phyloP scores from a whole-genome alignment of 441 rosid species.

The Adansonia grandidieri region DNA sequence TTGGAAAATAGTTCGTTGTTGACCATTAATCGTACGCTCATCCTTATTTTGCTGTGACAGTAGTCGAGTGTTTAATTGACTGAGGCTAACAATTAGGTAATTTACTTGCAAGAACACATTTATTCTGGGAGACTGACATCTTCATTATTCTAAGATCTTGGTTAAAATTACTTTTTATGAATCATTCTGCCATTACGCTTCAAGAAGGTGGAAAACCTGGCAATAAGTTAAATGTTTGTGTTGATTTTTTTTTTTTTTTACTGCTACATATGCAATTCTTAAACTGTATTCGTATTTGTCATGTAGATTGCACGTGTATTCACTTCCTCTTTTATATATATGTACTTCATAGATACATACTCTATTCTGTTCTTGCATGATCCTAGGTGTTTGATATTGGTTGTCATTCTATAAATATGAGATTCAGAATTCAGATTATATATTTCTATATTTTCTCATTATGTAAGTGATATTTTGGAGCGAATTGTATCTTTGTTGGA shows the following conservation, averaged over 20 bases:
- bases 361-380: neutral
- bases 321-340: slow-evolving; percentile 2
- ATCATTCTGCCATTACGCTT: neutral
- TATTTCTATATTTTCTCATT: neutral
- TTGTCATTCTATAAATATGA: slow-evolving; percentile 3
- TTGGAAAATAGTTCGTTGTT: neutral
- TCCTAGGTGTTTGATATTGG: neutral
- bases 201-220: neutral
- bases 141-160: neutral
- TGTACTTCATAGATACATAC: neutral
- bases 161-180: neutral
- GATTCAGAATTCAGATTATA: neutral
- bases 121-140: neutral
- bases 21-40: neutral
- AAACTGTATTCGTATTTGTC: neutral
- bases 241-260: neutral
- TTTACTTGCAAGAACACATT: neutral
- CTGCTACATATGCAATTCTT: neutral
- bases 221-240: neutral
- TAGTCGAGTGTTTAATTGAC: neutral
- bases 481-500: neutral
- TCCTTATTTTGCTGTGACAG: neutral
- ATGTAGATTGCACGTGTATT: neutral
- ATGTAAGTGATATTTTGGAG: neutral
- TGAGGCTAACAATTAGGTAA: neutral